Evolutionary conservation across 441 rosid species (phyloP).

Genomic region (Populus tomentosa): DNA sequence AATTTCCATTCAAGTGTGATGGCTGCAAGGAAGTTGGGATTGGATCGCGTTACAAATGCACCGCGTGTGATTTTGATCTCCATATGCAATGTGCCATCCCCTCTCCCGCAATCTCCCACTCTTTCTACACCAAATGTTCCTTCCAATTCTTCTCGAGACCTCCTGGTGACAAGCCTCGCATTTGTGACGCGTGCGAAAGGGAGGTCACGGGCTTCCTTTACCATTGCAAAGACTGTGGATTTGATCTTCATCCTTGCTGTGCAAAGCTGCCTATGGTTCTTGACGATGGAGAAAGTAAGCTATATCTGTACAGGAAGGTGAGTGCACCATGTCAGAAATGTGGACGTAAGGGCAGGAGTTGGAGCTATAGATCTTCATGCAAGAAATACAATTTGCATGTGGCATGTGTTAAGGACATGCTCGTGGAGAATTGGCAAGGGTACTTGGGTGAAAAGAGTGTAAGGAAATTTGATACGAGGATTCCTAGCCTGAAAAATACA

Average conservation of each 20-base stretch:
- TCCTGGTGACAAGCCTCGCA: conserved; percentile 58
- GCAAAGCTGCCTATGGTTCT: conserved; percentile 81
- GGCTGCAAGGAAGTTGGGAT: conserved; percentile 94
- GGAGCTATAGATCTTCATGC: conserved; percentile 89
- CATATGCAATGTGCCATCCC: conserved; percentile 82
- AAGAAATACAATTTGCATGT: conserved; percentile 86
- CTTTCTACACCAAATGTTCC: conserved; percentile 84
- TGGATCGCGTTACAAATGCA: conserved; percentile 74
- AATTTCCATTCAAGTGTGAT: conserved; percentile 84
- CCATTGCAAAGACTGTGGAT: conserved; percentile 78
- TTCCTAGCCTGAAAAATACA: conserved; percentile 57
- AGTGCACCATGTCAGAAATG: conserved; percentile 70
- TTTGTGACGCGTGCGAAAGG: conserved; percentile 80
- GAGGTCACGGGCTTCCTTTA: conserved; percentile 71
- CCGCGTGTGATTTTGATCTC: conserved; percentile 67
- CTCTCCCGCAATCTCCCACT: conserved; percentile 43
- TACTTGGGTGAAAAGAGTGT: background rate
- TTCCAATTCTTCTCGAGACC: conserved; percentile 66
- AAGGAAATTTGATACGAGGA: conserved; percentile 39
- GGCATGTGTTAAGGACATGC: conserved; percentile 86
- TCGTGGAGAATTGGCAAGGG: conserved; percentile 68
- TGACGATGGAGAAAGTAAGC: conserved; percentile 70
- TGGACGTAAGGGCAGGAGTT: conserved; percentile 85
- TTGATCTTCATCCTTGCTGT: conserved; percentile 90
- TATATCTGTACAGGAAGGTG: conserved; percentile 65